Evolutionary conservation across 805 yeast genomes (phyloP).

Genomic region (Candida yuanshanica): DNA sequence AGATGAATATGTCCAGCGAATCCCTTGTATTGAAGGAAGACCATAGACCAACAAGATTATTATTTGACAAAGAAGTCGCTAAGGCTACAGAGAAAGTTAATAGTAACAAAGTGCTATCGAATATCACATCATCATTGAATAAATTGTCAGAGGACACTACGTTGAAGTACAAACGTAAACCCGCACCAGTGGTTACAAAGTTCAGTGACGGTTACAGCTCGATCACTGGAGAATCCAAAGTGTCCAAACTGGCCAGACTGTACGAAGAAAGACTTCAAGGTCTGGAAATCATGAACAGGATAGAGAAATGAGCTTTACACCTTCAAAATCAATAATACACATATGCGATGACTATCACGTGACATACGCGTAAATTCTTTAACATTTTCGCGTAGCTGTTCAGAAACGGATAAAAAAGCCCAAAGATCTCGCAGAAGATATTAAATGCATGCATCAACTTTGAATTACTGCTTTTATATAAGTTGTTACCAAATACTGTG

Average conservation of each 20-base stretch:
- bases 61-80: conserved; percentile 2
- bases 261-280: conserved; percentile 53
- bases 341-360: not conserved
- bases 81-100: not conserved
- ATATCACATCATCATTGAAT: conserved; percentile 20
- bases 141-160: conserved; percentile 9
- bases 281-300: conserved; percentile 29
- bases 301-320: conserved; percentile 13
- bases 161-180: conserved; percentile 4
- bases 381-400: not conserved
- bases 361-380: not conserved
- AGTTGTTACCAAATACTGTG: too few species aligned
- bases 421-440: too few species aligned
- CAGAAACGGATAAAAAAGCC: not conserved
- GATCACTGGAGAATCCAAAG: conserved; percentile 40
- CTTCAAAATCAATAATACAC: not conserved
- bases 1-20: not conserved
- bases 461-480: too few species aligned
- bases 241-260: conserved; percentile 54
- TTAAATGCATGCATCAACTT: too few species aligned
- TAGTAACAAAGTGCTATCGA: conserved; percentile 12
- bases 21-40: not conserved
- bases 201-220: conserved; percentile 28
- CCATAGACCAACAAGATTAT: not conserved
- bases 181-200: conserved; percentile 12